phyloP scores from a whole-genome alignment of 2,329 filamentous ascomycete genomes.

The Talaromyces rugulosus region DNA sequence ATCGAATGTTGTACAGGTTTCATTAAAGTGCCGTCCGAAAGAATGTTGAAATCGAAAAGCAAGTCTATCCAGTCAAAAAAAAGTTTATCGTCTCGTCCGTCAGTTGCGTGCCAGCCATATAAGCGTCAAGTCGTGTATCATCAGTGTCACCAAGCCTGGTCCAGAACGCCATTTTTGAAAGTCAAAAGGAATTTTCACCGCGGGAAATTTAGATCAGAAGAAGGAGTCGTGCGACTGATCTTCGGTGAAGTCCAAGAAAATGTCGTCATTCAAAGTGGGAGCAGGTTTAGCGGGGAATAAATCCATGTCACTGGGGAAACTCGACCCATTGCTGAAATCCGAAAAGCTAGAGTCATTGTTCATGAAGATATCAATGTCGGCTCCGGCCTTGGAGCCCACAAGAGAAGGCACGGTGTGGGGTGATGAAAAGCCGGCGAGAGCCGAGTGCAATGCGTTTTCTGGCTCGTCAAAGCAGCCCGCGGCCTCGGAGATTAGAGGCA shows the following conservation, averaged over 20 bases:
- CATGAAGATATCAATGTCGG: slow-evolving; percentile 40
- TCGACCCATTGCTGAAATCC: slow-evolving; percentile 29
- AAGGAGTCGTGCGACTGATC: slow-evolving; percentile 18
- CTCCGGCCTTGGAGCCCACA: slow-evolving; percentile 28
- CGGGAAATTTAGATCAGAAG: slow-evolving; percentile 6
- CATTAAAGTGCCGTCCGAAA: slow-evolving; percentile 11
- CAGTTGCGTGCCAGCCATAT: not conserved
- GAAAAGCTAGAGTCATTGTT: slow-evolving; percentile 32
- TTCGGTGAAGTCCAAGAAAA: slow-evolving; percentile 35
- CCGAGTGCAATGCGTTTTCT: slow-evolving; percentile 18
- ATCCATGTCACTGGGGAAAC: slow-evolving; percentile 30
- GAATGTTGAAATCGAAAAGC: slow-evolving; percentile 10
- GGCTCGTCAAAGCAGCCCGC: slow-evolving; percentile 27
- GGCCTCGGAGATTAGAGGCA: slow-evolving; percentile 24
- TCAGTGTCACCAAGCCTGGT: not conserved
- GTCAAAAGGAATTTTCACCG: not conserved
- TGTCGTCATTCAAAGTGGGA: slow-evolving; percentile 27
- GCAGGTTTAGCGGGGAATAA: slow-evolving; percentile 28
- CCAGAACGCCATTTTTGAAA: not conserved
- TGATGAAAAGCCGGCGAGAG: slow-evolving; percentile 31
- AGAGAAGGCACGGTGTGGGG: slow-evolving; percentile 34
- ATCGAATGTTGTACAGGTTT: slow-evolving; percentile 13
- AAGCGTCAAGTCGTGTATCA: not conserved
- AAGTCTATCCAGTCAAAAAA: slow-evolving; percentile 6
- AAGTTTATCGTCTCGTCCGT: not conserved